Conservation (phyloP, 2,329 filamentous ascomycete genomes). For the Aureobasidium lini region DNA sequence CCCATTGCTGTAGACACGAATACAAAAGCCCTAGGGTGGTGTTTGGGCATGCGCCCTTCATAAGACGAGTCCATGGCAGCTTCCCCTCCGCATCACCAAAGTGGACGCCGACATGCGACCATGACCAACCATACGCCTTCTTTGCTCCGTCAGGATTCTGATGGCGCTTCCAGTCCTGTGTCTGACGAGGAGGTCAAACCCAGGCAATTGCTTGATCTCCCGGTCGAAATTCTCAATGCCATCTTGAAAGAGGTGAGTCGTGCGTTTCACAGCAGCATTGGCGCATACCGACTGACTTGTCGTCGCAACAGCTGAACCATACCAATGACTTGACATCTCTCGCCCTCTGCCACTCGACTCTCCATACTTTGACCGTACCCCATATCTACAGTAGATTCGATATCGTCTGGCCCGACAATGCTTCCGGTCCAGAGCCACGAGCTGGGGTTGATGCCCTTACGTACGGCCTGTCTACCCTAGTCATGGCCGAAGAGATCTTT, state of each 20-base stretch:
- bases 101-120: slow-evolving; percentile 10
- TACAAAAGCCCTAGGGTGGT: not conserved
- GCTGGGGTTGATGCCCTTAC: slow-evolving; percentile 75
- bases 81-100: not conserved
- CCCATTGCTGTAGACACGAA: not conserved
- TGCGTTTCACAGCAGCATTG: slow-evolving; percentile 47
- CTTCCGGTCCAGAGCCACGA: slow-evolving; percentile 55
- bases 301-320: slow-evolving; percentile 56
- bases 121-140: slow-evolving; percentile 9
- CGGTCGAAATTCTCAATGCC: slow-evolving; percentile 68
- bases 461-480: slow-evolving; percentile 72
- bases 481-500: slow-evolving; percentile 62
- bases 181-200: slow-evolving; percentile 39
- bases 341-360: slow-evolving; percentile 67
- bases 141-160: not conserved
- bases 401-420: slow-evolving; percentile 77
- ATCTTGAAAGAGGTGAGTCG: slow-evolving; percentile 71
- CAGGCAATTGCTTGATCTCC: slow-evolving; percentile 63
- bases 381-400: slow-evolving; percentile 80
- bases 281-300: slow-evolving; percentile 12
- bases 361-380: slow-evolving; percentile 67
- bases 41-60: not conserved
- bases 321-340: slow-evolving; percentile 76
- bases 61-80: slow-evolving; percentile 9
- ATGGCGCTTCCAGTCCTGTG: not conserved